phyloP scores from a whole-genome alignment of 768 basidiomycete species.

The Lactarius sp. region DNA sequence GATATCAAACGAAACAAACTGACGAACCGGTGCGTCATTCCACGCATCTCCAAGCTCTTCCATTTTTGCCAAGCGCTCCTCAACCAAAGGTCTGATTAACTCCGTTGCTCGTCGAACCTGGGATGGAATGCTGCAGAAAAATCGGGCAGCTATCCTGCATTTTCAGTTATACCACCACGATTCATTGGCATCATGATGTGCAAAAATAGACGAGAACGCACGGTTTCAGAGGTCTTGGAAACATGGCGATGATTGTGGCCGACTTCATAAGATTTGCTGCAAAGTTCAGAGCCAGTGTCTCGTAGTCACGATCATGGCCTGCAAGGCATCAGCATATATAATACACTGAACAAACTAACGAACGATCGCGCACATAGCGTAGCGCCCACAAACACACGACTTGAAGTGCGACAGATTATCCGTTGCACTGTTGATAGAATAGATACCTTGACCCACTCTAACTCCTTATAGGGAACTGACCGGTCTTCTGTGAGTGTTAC shows the following conservation, averaged over 20 bases:
- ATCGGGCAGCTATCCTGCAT: slow-evolving; percentile 30
- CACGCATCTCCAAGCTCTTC: slow-evolving; percentile 20
- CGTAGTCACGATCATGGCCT: slow-evolving; percentile 43
- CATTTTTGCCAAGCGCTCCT: slow-evolving; percentile 9
- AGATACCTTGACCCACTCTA: slow-evolving; percentile 37
- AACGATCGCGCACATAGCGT: slow-evolving; percentile 35
- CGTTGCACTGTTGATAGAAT: slow-evolving; percentile 22
- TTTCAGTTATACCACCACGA: slow-evolving; percentile 13
- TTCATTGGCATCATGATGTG: slow-evolving; percentile 12
- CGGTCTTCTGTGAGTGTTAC: neutral
- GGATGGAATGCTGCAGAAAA: slow-evolving; percentile 11
- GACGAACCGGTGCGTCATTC: slow-evolving; percentile 8
- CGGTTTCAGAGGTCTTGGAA: slow-evolving; percentile 44
- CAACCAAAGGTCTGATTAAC: slow-evolving; percentile 6
- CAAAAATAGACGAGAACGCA: slow-evolving; percentile 29
- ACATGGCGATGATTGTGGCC: slow-evolving; percentile 33
- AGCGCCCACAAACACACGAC: slow-evolving; percentile 38
- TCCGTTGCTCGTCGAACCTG: neutral
- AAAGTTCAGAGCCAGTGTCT: slow-evolving; percentile 35
- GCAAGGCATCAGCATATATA: neutral
- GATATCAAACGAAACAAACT: neutral
- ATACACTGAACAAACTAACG: neutral
- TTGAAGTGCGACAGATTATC: neutral
- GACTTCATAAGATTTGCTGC: slow-evolving; percentile 35
- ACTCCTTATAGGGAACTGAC: neutral